Evolutionary conservation across 345 rosid genomes (phyloP).

Genomic region (Populus ilicifolia): DNA sequence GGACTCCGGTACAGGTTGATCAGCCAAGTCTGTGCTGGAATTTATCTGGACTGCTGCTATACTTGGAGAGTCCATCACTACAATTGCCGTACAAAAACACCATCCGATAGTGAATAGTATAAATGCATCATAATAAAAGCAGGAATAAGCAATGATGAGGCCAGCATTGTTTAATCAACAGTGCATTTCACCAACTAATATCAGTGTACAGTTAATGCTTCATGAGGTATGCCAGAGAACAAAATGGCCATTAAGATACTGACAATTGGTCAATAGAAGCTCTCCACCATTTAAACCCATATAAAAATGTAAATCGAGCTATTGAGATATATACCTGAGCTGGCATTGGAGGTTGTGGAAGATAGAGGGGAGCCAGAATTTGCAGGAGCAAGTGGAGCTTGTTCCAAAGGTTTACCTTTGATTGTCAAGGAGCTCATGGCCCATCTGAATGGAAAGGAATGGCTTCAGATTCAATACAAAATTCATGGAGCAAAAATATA

Average conservation of each 20-base stretch:
- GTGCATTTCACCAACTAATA: background rate
- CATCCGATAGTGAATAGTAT: constrained; percentile 13
- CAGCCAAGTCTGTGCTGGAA: constrained; percentile 66
- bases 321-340: constrained; percentile 50
- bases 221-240: background rate
- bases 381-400: constrained; percentile 60
- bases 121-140: background rate
- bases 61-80: constrained; percentile 55
- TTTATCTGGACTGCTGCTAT: constrained; percentile 46
- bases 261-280: background rate
- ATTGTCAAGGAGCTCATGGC: constrained; percentile 97
- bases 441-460: constrained; percentile 58
- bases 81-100: constrained; percentile 17
- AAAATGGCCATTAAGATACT: background rate
- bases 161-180: background rate
- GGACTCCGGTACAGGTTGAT: constrained; percentile 67
- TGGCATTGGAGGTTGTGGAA: constrained; percentile 53
- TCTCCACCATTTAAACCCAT: background rate
- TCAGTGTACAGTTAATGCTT: background rate
- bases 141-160: background rate
- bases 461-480: background rate
- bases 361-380: constrained; percentile 42
- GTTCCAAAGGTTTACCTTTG: constrained; percentile 89
- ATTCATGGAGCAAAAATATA: background rate
- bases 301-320: background rate